Percentiles rank a stretch among this genome's conserved stretches.
phyloP scores from a whole-genome alignment of 306 rosid genomes.

The Cucurbita argyrosperma region DNA sequence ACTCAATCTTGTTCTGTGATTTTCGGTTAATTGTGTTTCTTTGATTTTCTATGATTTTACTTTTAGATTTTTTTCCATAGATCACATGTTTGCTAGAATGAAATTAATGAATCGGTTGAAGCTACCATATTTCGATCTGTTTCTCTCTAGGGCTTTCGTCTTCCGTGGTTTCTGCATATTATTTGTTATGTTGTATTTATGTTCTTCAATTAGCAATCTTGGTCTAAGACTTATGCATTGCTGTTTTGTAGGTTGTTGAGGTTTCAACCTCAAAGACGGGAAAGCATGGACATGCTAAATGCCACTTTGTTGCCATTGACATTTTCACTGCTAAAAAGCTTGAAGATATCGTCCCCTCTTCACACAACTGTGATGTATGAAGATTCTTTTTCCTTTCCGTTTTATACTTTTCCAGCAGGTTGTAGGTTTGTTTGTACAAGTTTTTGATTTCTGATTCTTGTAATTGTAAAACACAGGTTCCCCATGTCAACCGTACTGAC shows the following conservation, averaged over 20 bases:
- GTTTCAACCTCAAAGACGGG: constrained; percentile 97
- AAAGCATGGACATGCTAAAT: constrained; percentile 95
- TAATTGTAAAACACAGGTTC: constrained; percentile 39
- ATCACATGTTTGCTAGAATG: background rate
- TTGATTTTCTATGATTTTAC: background rate
- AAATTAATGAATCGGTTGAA: background rate
- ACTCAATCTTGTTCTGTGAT: background rate
- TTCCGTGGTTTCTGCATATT: background rate
- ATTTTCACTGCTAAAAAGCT: constrained; percentile 87
- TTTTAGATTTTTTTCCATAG: too few relatives aligned
- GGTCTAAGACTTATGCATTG: background rate
- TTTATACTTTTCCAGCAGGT: background rate
- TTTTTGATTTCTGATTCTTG: background rate
- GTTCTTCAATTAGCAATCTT: background rate
- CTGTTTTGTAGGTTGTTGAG: constrained; percentile 61
- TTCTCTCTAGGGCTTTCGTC: background rate
- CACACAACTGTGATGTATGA: constrained; percentile 92
- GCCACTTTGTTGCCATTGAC: constrained; percentile 92
- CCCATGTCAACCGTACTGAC: constrained; percentile 91
- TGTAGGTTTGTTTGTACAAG: background rate
- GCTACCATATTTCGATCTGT: background rate
- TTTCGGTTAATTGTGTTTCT: background rate
- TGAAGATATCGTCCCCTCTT: constrained; percentile 96
- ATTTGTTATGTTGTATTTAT: background rate
- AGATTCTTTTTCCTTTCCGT: background rate